phyloP scores from a whole-genome alignment of 176 grass and related monocot species.

The Aegilops bicornis region DNA sequence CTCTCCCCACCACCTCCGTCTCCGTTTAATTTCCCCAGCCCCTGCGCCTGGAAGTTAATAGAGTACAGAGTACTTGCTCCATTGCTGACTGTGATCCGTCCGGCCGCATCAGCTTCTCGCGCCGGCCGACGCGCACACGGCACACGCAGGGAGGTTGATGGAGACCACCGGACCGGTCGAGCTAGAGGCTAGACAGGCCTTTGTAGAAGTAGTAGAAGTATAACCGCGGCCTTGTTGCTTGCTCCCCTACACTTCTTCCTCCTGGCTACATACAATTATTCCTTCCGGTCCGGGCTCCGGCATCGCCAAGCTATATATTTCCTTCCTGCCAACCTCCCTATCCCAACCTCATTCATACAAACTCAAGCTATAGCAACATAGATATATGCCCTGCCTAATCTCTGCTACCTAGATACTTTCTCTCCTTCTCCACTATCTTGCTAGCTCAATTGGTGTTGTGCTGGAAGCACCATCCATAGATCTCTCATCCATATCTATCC shows the following conservation, averaged over 20 bases:
- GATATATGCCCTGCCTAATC: not conserved
- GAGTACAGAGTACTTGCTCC: not conserved
- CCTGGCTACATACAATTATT: not conserved
- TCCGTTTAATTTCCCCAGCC: not conserved
- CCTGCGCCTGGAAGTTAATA: not conserved
- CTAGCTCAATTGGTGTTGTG: not conserved
- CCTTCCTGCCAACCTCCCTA: constrained; percentile 14
- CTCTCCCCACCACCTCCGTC: constrained; percentile 22
- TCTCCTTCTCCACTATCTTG: not conserved
- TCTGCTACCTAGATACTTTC: not conserved
- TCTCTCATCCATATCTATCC: not conserved
- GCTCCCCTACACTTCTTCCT: constrained; percentile 41
- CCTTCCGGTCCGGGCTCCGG: not conserved
- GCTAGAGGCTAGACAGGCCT: not conserved
- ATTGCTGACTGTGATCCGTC: not conserved
- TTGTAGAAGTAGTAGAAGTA: too few species aligned
- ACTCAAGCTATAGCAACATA: not conserved
- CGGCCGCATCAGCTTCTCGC: not conserved
- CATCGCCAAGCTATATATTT: constrained; percentile 35
- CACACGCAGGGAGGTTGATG: not conserved
- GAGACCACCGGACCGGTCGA: not conserved
- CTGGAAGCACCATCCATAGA: not conserved
- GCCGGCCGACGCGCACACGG: not conserved
- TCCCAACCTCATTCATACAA: not conserved
- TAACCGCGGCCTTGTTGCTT: constrained; percentile 26